A percentile compares a stretch with the other conserved stretches of the same genome.
Conservation (phyloP, 176 grass and related monocot genomes). For the Secale cereale region DNA sequence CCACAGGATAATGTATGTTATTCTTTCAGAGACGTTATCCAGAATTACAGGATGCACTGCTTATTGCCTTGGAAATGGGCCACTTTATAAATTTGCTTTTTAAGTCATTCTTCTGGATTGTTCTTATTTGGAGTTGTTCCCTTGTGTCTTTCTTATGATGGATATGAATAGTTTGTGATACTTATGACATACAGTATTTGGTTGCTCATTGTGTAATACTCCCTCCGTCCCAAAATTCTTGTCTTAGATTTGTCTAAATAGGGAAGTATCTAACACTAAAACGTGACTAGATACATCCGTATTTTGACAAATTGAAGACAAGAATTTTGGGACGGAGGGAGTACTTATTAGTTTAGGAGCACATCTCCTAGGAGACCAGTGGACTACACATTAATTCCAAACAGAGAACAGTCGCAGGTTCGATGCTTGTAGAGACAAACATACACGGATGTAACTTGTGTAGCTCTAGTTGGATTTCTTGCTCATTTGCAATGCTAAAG, state of each 20-base stretch:
- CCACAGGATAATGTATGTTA: not conserved
- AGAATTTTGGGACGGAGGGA: no score
- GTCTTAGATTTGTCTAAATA: no score
- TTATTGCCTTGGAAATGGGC: not conserved
- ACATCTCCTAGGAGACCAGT: not conserved
- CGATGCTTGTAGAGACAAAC: not conserved
- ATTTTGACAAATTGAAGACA: no score
- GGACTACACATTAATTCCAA: not conserved
- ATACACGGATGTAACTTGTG: not conserved
- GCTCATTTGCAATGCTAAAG: not conserved
- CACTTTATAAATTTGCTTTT: not conserved
- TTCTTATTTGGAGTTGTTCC: constrained; percentile 7
- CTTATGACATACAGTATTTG: not conserved
- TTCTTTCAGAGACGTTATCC: not conserved
- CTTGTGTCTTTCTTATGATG: not conserved
- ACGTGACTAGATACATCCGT: no score
- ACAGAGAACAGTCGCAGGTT: not conserved
- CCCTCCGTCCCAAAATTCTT: no score
- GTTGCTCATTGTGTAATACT: not conserved
- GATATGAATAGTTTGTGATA: not conserved
- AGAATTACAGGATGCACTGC: not conserved
- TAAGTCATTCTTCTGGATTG: not conserved
- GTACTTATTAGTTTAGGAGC: not conserved
- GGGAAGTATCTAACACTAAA: no score
- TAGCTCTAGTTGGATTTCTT: constrained; percentile 1